Base-by-base conservation (phyloP, 441 rosid species). In the Pelargonium fulgidum region DNA sequence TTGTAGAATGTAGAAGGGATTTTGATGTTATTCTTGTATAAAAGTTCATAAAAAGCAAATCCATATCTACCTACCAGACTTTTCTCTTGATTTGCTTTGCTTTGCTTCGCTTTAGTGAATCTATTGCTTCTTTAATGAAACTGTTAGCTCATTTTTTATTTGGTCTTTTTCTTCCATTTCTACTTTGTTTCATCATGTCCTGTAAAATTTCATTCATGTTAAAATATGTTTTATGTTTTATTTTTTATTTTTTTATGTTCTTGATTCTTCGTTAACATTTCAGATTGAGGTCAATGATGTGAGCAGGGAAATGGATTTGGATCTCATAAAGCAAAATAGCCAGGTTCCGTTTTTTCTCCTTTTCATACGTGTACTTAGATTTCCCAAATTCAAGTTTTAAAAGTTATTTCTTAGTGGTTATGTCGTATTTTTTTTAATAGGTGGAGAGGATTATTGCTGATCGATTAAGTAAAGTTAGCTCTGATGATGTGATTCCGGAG, bases 251-350 rank as follows among this genome's bases (percentile, higher is more conserved):
- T n/a, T 20, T 7, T 20, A 11, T 8, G 13, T 41, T 24, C 20
- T 44, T 66, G 1, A 1, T 67, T 36, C 7, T 47, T 7, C n/a
- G 13, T 77, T 67, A 73, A 56, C 45, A 65, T 72, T 69, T 73
- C 81, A 96, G 99, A 93, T 96, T 70, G 99, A 96, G 86, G 89
- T 92, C 83, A 87, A 81, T 76, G 99, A 93, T 76, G 99, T 96
- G 73, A 93, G 97, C 81, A 96, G 87, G 86, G 99, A 96, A 89
- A 96, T 96, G 98, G 99, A 96, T 80, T 83, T 96, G 76, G 99
- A 96, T 79, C 88, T 96, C 75, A 91, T 96, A 75, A 96, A 85
- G 86, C 99, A 92, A 84, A 89, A 96, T 73, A 84, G 94, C 81
- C 96, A 91, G 99, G 99, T 92, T 76, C 65, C 76, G 73, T 20